Base-by-base conservation (phyloP, 2,329 filamentous ascomycete genomes). In the Bretziella fagacearum region DNA sequence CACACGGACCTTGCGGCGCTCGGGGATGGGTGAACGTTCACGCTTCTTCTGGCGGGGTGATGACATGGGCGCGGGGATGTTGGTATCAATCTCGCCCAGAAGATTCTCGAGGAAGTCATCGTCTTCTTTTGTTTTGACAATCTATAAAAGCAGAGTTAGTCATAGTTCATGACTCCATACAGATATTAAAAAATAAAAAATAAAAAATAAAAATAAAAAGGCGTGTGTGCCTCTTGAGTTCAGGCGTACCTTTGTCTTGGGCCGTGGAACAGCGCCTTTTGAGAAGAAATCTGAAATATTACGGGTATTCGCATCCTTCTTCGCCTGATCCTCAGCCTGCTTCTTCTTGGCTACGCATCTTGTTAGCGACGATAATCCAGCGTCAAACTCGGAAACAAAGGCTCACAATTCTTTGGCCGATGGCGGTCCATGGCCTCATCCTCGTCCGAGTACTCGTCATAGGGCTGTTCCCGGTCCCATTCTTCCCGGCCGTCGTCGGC, bases 401-500 rank as follows among this genome's bases (percentile, higher is more conserved):
- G 17, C 30, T n/a, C 17, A 33, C 30, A 6, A n/a, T 33, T 10
- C 13, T 33, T 33, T 5, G 30, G 17, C 5, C 30, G 30, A 47
- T 68, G 63, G 51, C 67, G 68, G 23, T 68, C 66, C 39, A 66
- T 66, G 6, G 63, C 58, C 8, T 59, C 54, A 15, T 60, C 59
- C 29, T 84, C 75, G 29, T 79, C 79, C 52, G 78, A 87, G 51
- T 91, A 85, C 29, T 79, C 82, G 60, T 81, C 75, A 53, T 72
- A 69, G 51, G 70, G 70, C 54, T 70, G 67, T 53, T 80, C 71
- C 55, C 81, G 75, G 62, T 89, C 79, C 87, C 89, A 89, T 56
- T 96, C 91, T 64, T 94, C 87, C 47, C 91, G 80, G 51, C 91
- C 91, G 59, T 96, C 91, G 60, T 96, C 89, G 54, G 85, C 89